Evolutionary conservation across 78 protist genomes (phyloP), one percentile per base, ranked within the genome.

Genomic region (Cavenderia fasciculata): DNA sequence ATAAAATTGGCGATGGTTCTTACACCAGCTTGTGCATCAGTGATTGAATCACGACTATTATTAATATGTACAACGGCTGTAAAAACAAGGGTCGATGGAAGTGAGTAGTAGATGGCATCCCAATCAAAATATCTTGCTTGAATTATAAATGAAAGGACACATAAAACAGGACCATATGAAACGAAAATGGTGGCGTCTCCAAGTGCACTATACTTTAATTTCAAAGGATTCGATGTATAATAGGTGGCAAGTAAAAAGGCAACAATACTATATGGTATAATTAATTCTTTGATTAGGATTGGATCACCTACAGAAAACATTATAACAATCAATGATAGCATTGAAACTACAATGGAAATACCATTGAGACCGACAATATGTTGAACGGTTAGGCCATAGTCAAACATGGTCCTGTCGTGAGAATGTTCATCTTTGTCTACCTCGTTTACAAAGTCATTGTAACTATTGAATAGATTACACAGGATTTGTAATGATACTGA

Each of bases 341-440:
- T 18, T 6, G 76, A 76, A 2, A 11, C 18, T 4, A 62, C 19
- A 7, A 77, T 12, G 6, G 46, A 47, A 11, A 2, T 49, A 18
- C n/a, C 6, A 8, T 74, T 74, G 49, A 87, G 16, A n/a, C 38
- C 49, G 4, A 19, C 43, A 23, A 87, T 43, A 16, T 44, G 1
- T 7, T 23, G 4, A n/a, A 34, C 68, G 4, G 76, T 27, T 8
- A 87, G 56, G 16, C 93, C 78, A 14, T 38, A 40, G 25, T 87
- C 93, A 87, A 87, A 87, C 86, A 87, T 75, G 27, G 93, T 87
- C n/a, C 93, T 44, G 38, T 87, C 93, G 25, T 65, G 76, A 34
- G 86, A 31, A 19, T 33, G n/a, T 2, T 87, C 78, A 7, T 18
- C 6, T 1, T 36, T 14, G 34, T 87, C 93, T 18, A 62, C 85